phyloP scores from a whole-genome alignment of 495 filamentous ascomycete species.

The Staphylotrichum tortipilum region DNA sequence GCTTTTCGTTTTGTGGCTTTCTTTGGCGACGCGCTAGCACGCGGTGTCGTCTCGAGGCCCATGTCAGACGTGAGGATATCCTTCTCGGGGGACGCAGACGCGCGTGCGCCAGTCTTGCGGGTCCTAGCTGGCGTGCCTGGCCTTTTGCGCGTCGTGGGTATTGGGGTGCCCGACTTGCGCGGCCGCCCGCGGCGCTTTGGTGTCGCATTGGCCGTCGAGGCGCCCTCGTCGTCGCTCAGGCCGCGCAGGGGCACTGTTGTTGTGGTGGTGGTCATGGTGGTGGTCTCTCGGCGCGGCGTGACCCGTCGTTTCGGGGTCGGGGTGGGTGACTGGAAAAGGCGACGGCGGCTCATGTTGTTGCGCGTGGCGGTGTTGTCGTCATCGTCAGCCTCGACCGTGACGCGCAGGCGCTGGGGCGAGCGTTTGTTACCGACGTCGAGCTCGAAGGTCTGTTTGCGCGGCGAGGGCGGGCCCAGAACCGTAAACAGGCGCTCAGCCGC shows the following conservation, averaged over 20 bases:
- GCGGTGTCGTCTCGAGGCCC: conserved; percentile 17
- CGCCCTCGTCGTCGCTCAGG: conserved; percentile 34
- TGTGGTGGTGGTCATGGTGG: conserved; percentile 27
- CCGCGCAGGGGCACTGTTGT: conserved; percentile 45
- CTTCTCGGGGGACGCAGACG: conserved; percentile 9
- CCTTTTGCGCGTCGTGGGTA: conserved; percentile 33
- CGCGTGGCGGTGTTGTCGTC: conserved; percentile 24
- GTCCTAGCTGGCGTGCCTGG: conserved; percentile 31
- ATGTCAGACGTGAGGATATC: conserved; percentile 17
- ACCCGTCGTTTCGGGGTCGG: conserved; percentile 26
- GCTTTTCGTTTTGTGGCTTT: conserved; percentile 27
- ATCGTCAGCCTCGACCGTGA: conserved; percentile 45
- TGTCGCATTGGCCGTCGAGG: conserved; percentile 27
- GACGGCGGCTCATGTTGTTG: conserved; percentile 27
- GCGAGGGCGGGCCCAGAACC: conserved; percentile 30
- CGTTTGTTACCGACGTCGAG: conserved; percentile 42
- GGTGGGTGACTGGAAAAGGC: conserved; percentile 32
- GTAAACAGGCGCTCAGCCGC: conserved; percentile 20
- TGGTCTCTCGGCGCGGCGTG: conserved; percentile 13
- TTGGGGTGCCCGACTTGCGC: conserved; percentile 33
- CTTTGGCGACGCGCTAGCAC: neutral
- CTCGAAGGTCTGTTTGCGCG: conserved; percentile 46
- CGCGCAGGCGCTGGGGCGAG: conserved; percentile 43
- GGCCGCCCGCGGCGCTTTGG: conserved; percentile 31
- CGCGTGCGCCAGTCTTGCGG: neutral